Conservation (phyloP, 176 grass and related monocot genomes). For the Miscanthus lutarioriparius region DNA sequence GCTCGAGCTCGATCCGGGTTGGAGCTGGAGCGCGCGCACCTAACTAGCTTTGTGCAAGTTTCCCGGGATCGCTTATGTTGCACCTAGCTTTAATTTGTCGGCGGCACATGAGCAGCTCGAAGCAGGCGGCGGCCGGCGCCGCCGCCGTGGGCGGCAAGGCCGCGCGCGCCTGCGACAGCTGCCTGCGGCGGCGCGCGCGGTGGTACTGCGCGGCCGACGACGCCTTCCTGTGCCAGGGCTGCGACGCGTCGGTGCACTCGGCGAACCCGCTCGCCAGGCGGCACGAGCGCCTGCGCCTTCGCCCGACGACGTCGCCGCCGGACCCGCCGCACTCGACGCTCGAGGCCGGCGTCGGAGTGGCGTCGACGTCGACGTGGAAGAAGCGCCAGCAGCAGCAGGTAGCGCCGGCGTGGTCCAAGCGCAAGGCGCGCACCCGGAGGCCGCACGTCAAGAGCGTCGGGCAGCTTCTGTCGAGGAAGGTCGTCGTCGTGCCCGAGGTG, state of each 20-base stretch:
- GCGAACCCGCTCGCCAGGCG: slow-evolving; percentile 79
- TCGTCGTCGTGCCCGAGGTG: slow-evolving; percentile 58
- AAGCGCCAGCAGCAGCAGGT: slow-evolving; percentile 32
- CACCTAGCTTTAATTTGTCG: not conserved
- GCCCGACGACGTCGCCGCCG: slow-evolving; percentile 12
- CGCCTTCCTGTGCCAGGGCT: slow-evolving; percentile 86
- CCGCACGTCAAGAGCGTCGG: slow-evolving; percentile 46
- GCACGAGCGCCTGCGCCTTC: slow-evolving; percentile 70
- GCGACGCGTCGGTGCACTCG: slow-evolving; percentile 89
- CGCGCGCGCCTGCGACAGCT: slow-evolving; percentile 74
- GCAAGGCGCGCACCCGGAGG: slow-evolving; percentile 76
- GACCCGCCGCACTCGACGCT: not conserved
- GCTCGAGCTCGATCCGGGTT: not conserved
- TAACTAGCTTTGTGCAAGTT: not conserved
- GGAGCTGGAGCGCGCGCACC: not conserved
- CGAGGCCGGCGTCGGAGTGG: not conserved
- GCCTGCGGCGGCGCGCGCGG: slow-evolving; percentile 71
- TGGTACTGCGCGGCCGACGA: slow-evolving; percentile 95
- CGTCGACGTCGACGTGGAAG: not conserved
- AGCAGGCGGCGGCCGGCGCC: slow-evolving; percentile 36
- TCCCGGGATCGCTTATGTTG: slow-evolving; percentile 7
- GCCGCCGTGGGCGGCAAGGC: slow-evolving; percentile 64
- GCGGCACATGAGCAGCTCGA: slow-evolving; percentile 35
- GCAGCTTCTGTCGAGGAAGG: slow-evolving; percentile 38
- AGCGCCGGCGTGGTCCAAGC: slow-evolving; percentile 60